phyloP scores from a whole-genome alignment of 1,284 basidiomycete species.

The Trametes sp. region DNA sequence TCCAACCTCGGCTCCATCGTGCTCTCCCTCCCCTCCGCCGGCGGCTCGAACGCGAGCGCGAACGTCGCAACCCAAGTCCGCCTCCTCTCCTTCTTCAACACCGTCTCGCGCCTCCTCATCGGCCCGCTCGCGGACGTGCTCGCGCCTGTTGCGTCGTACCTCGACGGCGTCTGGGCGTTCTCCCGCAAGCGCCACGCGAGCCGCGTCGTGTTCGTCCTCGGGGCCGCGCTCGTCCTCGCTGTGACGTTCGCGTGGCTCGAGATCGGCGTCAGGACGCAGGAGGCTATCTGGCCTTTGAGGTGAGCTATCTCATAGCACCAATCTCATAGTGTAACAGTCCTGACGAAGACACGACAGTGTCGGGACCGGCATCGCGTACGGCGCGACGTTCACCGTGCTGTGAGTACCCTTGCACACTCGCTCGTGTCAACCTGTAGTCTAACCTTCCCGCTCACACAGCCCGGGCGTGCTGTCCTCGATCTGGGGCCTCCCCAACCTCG shows the following conservation, averaged over 20 bases:
- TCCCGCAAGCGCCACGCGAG: constrained; percentile 62
- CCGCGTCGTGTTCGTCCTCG: constrained; percentile 63
- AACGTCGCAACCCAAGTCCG: constrained; percentile 65
- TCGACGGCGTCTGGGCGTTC: constrained; percentile 48
- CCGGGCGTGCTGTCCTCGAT: constrained; percentile 73
- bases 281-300: constrained; percentile 69
- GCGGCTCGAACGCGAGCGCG: constrained; percentile 29
- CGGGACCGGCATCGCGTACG: constrained; percentile 72
- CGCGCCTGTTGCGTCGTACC: constrained; percentile 60
- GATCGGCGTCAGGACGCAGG: constrained; percentile 53
- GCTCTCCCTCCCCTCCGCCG: constrained; percentile 59
- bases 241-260: constrained; percentile 63
- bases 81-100: constrained; percentile 73
- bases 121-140: constrained; percentile 75
- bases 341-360: constrained; percentile 48
- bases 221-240: constrained; percentile 55
- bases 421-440: background rate
- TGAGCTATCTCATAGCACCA: constrained; percentile 36
- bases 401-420: constrained; percentile 45
- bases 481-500: constrained; percentile 73
- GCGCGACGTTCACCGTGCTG: constrained; percentile 72
- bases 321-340: background rate
- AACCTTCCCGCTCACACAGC: constrained; percentile 46
- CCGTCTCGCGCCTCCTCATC: constrained; percentile 69
- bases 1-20: constrained; percentile 80